Percentiles rank a stretch among this genome's conserved stretches.
phyloP scores from a whole-genome alignment of 23 red algal species.

The Gracilaria domingensis region DNA sequence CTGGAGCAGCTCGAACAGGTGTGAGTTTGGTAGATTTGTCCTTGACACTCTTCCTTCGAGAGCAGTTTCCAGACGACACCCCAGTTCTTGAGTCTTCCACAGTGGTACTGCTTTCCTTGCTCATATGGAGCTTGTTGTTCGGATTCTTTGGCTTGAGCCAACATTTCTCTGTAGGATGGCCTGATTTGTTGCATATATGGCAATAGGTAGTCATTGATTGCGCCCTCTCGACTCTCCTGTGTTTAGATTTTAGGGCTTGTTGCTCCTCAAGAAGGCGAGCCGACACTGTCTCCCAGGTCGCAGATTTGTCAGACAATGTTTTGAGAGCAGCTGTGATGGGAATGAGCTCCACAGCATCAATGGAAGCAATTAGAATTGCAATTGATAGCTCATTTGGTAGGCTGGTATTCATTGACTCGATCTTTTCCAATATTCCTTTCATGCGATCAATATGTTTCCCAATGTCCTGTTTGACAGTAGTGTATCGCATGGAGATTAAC shows the following conservation, averaged over 20 bases:
- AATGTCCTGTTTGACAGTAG: not conserved
- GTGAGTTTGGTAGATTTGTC: not conserved
- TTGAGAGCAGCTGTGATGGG: no score
- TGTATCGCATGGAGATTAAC: constrained; percentile 11
- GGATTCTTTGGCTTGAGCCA: constrained; percentile 37
- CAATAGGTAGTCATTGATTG: not conserved
- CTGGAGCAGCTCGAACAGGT: constrained; percentile 2
- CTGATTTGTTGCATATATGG: not conserved
- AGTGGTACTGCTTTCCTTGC: not conserved
- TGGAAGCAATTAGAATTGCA: constrained; percentile 33
- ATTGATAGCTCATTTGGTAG: not conserved
- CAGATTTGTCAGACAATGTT: constrained; percentile 5
- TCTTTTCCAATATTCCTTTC: constrained; percentile 12
- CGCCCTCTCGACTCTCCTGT: not conserved
- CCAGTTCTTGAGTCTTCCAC: not conserved
- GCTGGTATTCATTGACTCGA: constrained; percentile 32
- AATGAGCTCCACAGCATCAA: constrained; percentile 11
- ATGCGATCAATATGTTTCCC: constrained; percentile 17
- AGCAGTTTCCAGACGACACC: not conserved
- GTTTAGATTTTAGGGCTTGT: not conserved
- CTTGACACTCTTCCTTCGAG: not conserved
- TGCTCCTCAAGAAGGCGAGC: constrained; percentile 32
- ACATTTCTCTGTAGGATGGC: constrained; percentile 16
- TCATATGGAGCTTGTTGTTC: constrained; percentile 34
- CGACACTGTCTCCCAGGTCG: constrained; percentile 27